Percentiles rank a stretch among this genome's conserved stretches.
Conservation (phyloP, 2,329 filamentous ascomycete genomes). For the Cladosporium sp. region DNA sequence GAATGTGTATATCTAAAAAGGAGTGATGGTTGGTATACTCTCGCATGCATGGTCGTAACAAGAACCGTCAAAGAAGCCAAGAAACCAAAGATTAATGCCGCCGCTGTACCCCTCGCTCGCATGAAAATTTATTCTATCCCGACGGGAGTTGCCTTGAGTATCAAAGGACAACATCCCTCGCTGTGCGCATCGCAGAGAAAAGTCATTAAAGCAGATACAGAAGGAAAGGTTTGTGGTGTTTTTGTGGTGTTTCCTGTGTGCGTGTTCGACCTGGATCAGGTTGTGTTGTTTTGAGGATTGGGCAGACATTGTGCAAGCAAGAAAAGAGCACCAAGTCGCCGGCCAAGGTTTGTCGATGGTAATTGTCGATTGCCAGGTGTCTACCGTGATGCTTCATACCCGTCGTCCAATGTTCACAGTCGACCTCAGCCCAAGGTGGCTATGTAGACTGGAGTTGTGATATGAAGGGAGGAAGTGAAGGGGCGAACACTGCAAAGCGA, state of each 20-base stretch:
- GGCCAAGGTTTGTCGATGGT: slow-evolving; percentile 10
- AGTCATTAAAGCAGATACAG: slow-evolving; percentile 3
- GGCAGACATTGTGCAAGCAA: slow-evolving; percentile 3
- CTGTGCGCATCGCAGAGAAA: not conserved
- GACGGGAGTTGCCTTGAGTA: not conserved
- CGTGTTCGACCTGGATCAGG: slow-evolving; percentile 1
- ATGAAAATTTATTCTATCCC: not conserved
- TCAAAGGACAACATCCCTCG: not conserved
- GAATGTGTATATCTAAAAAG: not conserved
- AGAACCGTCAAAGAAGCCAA: not conserved
- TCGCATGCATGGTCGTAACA: no score
- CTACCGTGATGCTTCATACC: not conserved
- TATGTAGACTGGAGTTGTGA: slow-evolving; percentile 17
- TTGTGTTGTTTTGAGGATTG: not conserved
- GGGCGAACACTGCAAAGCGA: slow-evolving; percentile 11
- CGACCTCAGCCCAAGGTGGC: slow-evolving; percentile 27
- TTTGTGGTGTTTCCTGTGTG: not conserved
- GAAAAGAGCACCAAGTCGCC: slow-evolving; percentile 12
- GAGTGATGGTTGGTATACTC: not conserved
- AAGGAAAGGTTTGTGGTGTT: not conserved
- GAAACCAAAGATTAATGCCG: slow-evolving; percentile 2
- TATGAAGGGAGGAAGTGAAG: slow-evolving; percentile 15
- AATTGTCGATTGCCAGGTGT: not conserved
- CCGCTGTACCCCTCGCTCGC: not conserved
- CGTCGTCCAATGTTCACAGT: slow-evolving; percentile 4